These are phyloP conservation scores for Solanum corneliomulleri DNA, from an alignment of 257 asterid genomes.

Conservation along the genomic window DNA sequence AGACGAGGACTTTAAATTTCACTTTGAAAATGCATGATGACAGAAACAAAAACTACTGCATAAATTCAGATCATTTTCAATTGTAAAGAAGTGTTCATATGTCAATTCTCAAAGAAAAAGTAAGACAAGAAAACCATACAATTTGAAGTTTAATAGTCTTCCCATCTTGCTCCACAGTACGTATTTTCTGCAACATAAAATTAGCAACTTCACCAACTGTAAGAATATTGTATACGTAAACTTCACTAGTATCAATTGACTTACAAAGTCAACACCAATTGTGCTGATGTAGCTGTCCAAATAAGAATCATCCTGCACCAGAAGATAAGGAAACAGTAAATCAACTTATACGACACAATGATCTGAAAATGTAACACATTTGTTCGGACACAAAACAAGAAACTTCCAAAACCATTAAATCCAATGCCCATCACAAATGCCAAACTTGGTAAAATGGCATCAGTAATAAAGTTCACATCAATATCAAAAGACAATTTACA, in stretches of 20 bases:
- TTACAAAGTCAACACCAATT: conserved; percentile 93
- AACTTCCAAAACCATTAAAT: background rate
- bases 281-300: conserved; percentile 90
- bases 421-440: background rate
- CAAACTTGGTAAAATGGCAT: background rate
- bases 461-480: background rate
- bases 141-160: conserved; percentile 86
- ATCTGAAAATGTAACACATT: background rate
- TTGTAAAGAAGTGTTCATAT: background rate
- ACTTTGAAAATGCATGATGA: background rate
- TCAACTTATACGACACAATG: background rate
- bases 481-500: background rate
- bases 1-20: background rate
- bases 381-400: background rate
- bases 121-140: conserved; percentile 20
- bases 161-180: conserved; percentile 77
- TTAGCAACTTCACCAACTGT: background rate
- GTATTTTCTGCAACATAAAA: conserved; percentile 55
- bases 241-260: conserved; percentile 1
- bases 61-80: background rate
- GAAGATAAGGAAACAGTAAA: background rate
- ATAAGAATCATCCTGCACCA: conserved; percentile 68
- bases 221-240: background rate
- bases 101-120: background rate
- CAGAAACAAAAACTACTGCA: background rate